These are phyloP conservation scores for Kuraishia ogatae DNA, from an alignment of 805 yeast genomes.

Conservation along the genomic window DNA sequence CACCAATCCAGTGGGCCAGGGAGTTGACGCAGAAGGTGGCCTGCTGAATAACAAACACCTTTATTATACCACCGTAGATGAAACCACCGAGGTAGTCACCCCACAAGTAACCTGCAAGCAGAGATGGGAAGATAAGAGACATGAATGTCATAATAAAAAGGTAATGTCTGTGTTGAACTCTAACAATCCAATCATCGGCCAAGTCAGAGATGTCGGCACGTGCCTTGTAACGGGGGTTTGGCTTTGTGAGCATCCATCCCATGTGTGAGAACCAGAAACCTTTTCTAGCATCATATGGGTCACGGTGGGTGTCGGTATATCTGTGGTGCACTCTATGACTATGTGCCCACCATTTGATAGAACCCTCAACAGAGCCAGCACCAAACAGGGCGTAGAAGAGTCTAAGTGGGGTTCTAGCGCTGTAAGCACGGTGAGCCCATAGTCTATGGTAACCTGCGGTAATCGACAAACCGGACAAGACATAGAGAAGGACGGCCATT, in stretches of 20 bases:
- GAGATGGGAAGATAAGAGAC: slow-evolving; percentile 55
- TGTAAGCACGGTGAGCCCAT: slow-evolving; percentile 70
- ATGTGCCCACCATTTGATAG: slow-evolving; percentile 87
- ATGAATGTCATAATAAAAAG: slow-evolving; percentile 47
- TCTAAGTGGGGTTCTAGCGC: slow-evolving; percentile 51
- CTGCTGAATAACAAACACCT: slow-evolving; percentile 71
- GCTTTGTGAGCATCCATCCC: slow-evolving; percentile 79
- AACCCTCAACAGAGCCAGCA: slow-evolving; percentile 77
- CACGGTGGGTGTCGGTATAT: slow-evolving; percentile 76
- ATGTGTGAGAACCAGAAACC: slow-evolving; percentile 82
- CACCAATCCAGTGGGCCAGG: slow-evolving; percentile 70
- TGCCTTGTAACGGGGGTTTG: slow-evolving; percentile 76
- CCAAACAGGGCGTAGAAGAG: slow-evolving; percentile 69
- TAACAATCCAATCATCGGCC: slow-evolving; percentile 69
- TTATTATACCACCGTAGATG: slow-evolving; percentile 68
- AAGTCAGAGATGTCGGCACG: slow-evolving; percentile 77
- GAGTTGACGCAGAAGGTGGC: slow-evolving; percentile 73
- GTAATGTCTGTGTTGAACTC: slow-evolving; percentile 77
- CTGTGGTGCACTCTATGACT: slow-evolving; percentile 82
- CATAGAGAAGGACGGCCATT: slow-evolving; percentile 43
- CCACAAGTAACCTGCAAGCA: slow-evolving; percentile 60
- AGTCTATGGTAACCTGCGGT: slow-evolving; percentile 82
- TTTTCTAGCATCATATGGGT: slow-evolving; percentile 78
- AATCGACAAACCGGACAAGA: slow-evolving; percentile 61
- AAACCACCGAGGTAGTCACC: slow-evolving; percentile 72